Base-by-base conservation (phyloP, 768 basidiomycete species). In the Trametes maxima region DNA sequence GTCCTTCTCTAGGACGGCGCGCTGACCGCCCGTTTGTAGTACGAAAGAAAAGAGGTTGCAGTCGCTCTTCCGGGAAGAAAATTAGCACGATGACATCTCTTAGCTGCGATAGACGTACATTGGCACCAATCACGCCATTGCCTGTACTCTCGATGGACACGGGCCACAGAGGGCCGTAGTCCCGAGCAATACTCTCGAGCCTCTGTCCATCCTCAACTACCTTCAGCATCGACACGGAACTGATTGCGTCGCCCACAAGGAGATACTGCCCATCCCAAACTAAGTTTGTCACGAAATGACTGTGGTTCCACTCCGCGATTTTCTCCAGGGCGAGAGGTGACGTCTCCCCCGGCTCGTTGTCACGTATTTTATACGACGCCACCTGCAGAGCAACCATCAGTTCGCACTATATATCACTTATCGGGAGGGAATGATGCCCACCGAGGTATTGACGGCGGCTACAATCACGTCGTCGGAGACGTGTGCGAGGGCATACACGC, bases 151-250 rank as follows among this genome's bases (percentile, higher is more conserved):
- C 86, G 14, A 92, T 80, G 37, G 80, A 77, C 6, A 89, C 77
- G 3, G 94, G 90, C 81, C 88, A 92, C 49, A 92, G 73, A 6
- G 92, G 85, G 0, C 84, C 80, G 72, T 87, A 91, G 71, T 96
- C 91, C 64, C 84, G 84, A 10, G 89, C 90, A 14, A 89, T 73
- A 43, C 63, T 62, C 55, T 59, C 22, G 10, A 70, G 28, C 25
- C 37, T 71, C 4, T 89, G 69, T 61, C 77, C 79, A 3, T 70
- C 75, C 13, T 75, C 76, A 2, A 67, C 62, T 52, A 89, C 72
- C 57, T 81, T 80, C 35, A 95, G 76, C 25, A 93, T 65, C 2
- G 92, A 88, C 17, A 95, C 80, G 0, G 93, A 94, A 69, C 84
- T 85, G 25, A 95, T 82, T 8, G 87, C 85, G 68, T 97, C 95